Evolutionary conservation across 108 stramenopile genomes (phyloP).

Genomic region (Conticribra guillardii): DNA sequence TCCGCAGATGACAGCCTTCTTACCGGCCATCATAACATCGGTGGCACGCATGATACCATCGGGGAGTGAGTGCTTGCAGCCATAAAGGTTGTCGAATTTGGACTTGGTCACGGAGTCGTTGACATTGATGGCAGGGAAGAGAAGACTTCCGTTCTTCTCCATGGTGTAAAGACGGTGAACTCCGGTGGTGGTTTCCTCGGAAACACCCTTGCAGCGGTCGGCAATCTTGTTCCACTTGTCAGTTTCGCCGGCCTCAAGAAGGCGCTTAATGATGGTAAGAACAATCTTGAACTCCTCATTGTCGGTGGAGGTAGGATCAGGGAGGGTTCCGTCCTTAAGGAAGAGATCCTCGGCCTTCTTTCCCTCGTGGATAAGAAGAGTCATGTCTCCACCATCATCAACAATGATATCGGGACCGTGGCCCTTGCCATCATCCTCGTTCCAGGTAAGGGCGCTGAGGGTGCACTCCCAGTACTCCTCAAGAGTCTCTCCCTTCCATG

Average conservation of each 20-base stretch:
- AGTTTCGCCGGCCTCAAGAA: conserved; percentile 93
- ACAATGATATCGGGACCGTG: conserved; percentile 98
- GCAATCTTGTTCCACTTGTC: conserved; percentile 99
- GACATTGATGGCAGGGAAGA: conserved; percentile 99
- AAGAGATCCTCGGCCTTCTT: conserved; percentile 98
- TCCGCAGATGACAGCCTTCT: conserved; percentile 99
- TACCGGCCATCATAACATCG: conserved; percentile 99
- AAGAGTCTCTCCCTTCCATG: conserved; percentile 99
- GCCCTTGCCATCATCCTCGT: conserved; percentile 98
- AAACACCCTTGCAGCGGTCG: conserved; percentile 93
- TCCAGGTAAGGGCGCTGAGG: conserved; percentile 96
- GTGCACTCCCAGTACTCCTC: conserved; percentile 99
- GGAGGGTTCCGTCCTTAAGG: conserved; percentile 96
- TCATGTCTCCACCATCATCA: conserved; percentile 99
- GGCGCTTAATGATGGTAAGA: conserved; percentile 96
- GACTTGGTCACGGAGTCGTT: conserved; percentile 99
- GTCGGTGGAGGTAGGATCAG: conserved; percentile 96
- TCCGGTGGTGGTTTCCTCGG: conserved; percentile 99
- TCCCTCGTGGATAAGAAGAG: conserved; percentile 99
- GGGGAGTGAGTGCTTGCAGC: conserved; percentile 99
- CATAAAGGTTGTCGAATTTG: conserved; percentile 99
- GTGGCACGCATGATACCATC: conserved; percentile 99
- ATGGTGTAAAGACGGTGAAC: conserved; percentile 99
- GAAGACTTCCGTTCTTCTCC: conserved; percentile 96
- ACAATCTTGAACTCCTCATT: conserved; percentile 99